Evolutionary conservation across 257 asterid species (phyloP).

Genomic region (Solanum gracilifrons): DNA sequence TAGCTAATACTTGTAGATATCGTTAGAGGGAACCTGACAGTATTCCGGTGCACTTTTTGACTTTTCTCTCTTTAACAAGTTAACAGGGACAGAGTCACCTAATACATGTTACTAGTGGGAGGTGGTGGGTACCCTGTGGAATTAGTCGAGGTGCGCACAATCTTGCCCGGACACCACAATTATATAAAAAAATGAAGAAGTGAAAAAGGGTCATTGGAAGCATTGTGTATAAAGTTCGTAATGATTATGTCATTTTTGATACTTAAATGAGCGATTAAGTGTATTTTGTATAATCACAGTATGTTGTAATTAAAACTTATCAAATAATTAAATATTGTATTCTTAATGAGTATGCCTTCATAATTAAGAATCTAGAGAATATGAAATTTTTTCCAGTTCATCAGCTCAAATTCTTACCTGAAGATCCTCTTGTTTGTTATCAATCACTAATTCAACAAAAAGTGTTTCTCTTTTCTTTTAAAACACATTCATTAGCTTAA

Average conservation of each 20-base stretch:
- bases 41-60: neutral
- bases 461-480: neutral
- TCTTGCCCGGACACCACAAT: neutral
- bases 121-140: neutral
- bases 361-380: neutral
- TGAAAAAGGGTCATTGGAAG: neutral
- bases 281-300: neutral
- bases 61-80: neutral
- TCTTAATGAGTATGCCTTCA: neutral
- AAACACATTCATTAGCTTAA: neutral
- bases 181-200: neutral
- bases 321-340: neutral
- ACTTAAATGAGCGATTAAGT: neutral
- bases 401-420: neutral
- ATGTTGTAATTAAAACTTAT: neutral
- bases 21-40: neutral
- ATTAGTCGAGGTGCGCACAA: neutral
- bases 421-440: neutral
- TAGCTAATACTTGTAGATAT: neutral
- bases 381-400: neutral
- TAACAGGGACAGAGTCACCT: neutral
- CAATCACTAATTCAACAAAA: neutral
- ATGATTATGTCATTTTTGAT: neutral
- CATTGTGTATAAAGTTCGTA: neutral
- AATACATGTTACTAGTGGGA: neutral